Evolutionary conservation across 2,329 filamentous ascomycete species (phyloP).

Genomic region (Graphilbum sp.): DNA sequence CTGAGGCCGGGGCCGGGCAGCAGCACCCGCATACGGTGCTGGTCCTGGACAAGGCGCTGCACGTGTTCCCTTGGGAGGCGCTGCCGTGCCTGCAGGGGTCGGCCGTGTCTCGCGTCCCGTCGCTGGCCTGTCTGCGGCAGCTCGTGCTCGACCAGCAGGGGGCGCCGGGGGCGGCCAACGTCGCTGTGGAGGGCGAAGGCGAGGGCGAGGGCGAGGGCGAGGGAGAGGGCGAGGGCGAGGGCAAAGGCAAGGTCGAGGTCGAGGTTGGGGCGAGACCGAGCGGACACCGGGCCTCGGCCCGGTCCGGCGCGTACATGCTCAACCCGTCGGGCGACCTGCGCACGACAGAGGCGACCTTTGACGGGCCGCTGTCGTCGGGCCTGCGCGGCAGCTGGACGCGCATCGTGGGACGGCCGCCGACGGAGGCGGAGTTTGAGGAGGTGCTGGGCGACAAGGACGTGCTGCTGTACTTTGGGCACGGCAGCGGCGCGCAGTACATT

Average conservation of each 20-base stretch:
- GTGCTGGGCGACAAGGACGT: conserved; percentile 52
- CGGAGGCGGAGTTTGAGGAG: conserved; percentile 59
- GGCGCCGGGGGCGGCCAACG: conserved; percentile 8
- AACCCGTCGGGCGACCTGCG: conserved; percentile 77
- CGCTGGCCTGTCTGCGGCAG: conserved; percentile 64
- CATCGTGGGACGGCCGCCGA: conserved; percentile 52
- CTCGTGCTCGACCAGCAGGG: conserved; percentile 43
- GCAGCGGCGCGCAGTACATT: conserved; percentile 88
- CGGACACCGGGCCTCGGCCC: conserved; percentile 37
- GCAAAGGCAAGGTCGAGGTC: conserved; percentile 1
- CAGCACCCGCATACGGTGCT: conserved; percentile 56
- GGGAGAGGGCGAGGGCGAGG: neutral
- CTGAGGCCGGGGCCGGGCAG: conserved; percentile 20
- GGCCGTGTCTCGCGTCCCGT: conserved; percentile 77
- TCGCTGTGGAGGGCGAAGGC: too few species aligned
- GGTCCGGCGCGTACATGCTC: conserved; percentile 59
- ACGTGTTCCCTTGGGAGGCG: conserved; percentile 91
- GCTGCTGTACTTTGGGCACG: conserved; percentile 90
- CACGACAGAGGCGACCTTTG: conserved; percentile 63
- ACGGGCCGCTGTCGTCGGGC: conserved; percentile 39
- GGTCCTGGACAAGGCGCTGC: conserved; percentile 79
- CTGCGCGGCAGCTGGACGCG: conserved; percentile 55
- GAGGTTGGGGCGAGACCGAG: too few species aligned
- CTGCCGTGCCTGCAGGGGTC: conserved; percentile 66
- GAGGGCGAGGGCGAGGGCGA: neutral